Evolutionary conservation across 495 filamentous ascomycete genomes (phyloP), one percentile per base, ranked within the genome.

Genomic region (Amorphotheca resinae): DNA sequence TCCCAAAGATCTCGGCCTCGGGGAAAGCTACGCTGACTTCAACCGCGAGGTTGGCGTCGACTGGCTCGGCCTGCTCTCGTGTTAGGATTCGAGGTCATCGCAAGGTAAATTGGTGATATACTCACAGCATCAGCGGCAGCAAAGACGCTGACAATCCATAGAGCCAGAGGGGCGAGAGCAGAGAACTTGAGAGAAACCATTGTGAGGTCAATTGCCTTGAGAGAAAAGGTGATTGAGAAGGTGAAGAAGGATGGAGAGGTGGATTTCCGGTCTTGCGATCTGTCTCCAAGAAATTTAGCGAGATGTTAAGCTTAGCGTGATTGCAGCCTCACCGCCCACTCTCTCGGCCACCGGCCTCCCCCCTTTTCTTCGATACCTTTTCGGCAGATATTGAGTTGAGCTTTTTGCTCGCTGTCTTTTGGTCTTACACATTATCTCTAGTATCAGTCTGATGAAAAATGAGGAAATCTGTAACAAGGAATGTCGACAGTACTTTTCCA

Each of bases 1-100:
- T 76, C 50, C 91, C 91, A 52, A 94, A 93, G 66, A 94, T 80
- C 66, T 91, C 85, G 57, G 84, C 76, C 23, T 83, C 72, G 33
- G 87, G 85, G 74, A 95, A 98, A 42, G 74, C 74, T 35, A 87
- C 78, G 45, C 72, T 67, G 51, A 91, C 72, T 15, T 77, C 72
- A 58, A 93, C 77, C 49, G 82, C 79, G 42, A 95, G 69, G 46
- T 74, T 69, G 44, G 73, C 66, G 25, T 5, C 25, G 11, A 28
- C 25, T 28, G 25, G 25, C 11, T 28, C 25, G 11, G 25, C 25
- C 25, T 28, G 25, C 5, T 5, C 25, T 5, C 5, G 5, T 5
- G 25, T 28, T 28, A 28, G 25, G 5, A 5, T 28, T 28, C 14
- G 5, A n/a, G 32, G 4, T 12, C 32, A 8, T 34, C 4, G 14